Evolutionary conservation across 2,329 filamentous ascomycete genomes (phyloP).

Genomic region (Berkeleyomyces basicola): DNA sequence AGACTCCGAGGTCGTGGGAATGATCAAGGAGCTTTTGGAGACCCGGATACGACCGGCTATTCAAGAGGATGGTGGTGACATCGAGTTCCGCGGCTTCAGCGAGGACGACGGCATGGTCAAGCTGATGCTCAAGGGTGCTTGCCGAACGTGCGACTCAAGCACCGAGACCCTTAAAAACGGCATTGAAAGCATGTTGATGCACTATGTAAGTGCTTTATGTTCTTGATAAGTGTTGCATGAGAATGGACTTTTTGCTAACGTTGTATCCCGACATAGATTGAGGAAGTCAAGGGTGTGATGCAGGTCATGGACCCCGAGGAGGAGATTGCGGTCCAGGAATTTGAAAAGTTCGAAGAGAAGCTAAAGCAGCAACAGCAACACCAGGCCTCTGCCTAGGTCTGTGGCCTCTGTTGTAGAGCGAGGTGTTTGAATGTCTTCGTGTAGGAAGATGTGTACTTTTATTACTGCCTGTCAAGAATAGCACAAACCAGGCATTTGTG

Average conservation of each 20-base stretch:
- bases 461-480: neutral
- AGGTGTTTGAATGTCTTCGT: neutral
- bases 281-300: conserved; percentile 84
- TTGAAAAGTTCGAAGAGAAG: conserved; percentile 89
- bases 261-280: conserved; percentile 45
- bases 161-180: conserved; percentile 95
- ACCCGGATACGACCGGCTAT: conserved; percentile 90
- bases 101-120: conserved; percentile 54
- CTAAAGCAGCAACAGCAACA: conserved; percentile 30
- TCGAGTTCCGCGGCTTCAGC: conserved; percentile 83
- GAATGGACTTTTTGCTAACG: conserved; percentile 18
- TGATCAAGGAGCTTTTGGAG: conserved; percentile 97
- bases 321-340: conserved; percentile 70
- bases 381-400: neutral
- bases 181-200: conserved; percentile 97
- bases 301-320: conserved; percentile 88
- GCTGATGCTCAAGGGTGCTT: conserved; percentile 79
- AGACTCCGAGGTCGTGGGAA: conserved; percentile 84
- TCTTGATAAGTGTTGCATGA: neutral
- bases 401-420: neutral
- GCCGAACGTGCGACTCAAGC: conserved; percentile 89
- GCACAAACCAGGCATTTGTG: neutral
- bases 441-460: conserved; percentile 1
- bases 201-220: conserved; percentile 47
- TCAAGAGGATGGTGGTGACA: conserved; percentile 94